Percentiles rank a stretch among this genome's conserved stretches.
Evolutionary conservation across 2,329 filamentous ascomycete species (phyloP).

Genomic region (Achaetomium macrosporum): DNA sequence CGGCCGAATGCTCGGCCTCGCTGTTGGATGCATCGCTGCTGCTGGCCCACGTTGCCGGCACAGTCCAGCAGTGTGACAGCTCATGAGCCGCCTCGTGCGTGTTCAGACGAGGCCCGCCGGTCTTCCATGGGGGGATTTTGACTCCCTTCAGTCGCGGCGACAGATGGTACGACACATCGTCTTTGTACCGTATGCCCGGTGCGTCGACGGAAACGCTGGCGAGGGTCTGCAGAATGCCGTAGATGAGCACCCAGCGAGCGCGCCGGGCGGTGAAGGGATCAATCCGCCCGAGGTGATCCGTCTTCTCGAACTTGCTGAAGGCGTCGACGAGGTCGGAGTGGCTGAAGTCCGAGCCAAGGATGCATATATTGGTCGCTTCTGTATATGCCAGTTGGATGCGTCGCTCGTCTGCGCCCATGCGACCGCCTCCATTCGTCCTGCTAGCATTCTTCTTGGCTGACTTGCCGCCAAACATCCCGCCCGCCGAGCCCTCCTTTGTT

Average conservation of each 20-base stretch:
- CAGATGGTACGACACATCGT: slow-evolving; percentile 52
- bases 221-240: slow-evolving; percentile 54
- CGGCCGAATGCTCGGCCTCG: slow-evolving; percentile 25
- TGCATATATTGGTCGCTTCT: slow-evolving; percentile 54
- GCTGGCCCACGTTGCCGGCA: slow-evolving; percentile 36
- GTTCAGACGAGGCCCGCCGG: neutral
- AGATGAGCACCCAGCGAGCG: slow-evolving; percentile 57
- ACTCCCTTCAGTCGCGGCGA: slow-evolving; percentile 47
- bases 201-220: slow-evolving; percentile 54
- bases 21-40: slow-evolving; percentile 20
- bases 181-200: slow-evolving; percentile 45
- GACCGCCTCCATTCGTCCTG: slow-evolving; percentile 15
- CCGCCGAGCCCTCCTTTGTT: slow-evolving; percentile 22
- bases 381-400: slow-evolving; percentile 52
- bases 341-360: slow-evolving; percentile 47
- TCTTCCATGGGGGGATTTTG: slow-evolving; percentile 50
- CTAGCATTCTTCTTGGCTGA: slow-evolving; percentile 28
- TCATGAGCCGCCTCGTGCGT: slow-evolving; percentile 40
- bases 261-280: slow-evolving; percentile 51
- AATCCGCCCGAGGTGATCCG: slow-evolving; percentile 43
- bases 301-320: slow-evolving; percentile 52
- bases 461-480: slow-evolving; percentile 27
- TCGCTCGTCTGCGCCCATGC: slow-evolving; percentile 36
- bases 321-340: slow-evolving; percentile 50
- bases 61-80: slow-evolving; percentile 48